Base-by-base conservation (phyloP, 2,329 filamentous ascomycete genomes). In the Pyricularia grisea region DNA sequence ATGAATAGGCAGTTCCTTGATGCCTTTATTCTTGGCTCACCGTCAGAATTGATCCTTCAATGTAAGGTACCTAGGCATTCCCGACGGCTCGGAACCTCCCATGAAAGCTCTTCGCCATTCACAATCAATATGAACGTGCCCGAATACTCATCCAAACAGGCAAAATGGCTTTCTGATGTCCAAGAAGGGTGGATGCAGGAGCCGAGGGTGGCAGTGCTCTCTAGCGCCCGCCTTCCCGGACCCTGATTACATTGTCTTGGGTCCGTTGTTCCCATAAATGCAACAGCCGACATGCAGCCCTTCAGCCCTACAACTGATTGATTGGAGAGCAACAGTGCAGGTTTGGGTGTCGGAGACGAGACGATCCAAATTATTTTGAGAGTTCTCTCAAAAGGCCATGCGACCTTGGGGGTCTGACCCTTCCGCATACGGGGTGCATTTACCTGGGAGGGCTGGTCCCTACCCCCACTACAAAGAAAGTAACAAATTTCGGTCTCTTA, bases 131-230 rank as follows among this genome's bases (percentile, higher is more conserved):
- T 17, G 33, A 12, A 42, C 33, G 14, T 42, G 12, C 33, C 14
- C 17, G 33, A 42, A 17, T 12, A 12, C 7, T 11, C 31, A 17
- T 42, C 33, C 33, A 17, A 42, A 42, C 33, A 42, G 12, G 12
- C 33, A 11, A 42, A 42, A 42, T 9, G 33, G 33, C 5, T 42
- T 42, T 7, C 58, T 27, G 23, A 61, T 27, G 23, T 61, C 58
- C 58, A 67, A 65, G 66, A 66, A 67, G 69, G 65, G 66, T 67
- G 70, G 69, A 71, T 74, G 73, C 74, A 73, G 69, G 66, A 27
- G 27, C 68, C 70, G 68, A 74, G 71, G 66, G 74, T 74, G 74
- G 74, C 74, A 73, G 74, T 75, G 74, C 73, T 72, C 65, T 71
- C 67, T 74, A 74, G 73, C 71, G 73, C 67, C 67, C 65, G 33